phyloP scores from a whole-genome alignment of 192 early-diverging fungal species.

The Coemansia biformis region DNA sequence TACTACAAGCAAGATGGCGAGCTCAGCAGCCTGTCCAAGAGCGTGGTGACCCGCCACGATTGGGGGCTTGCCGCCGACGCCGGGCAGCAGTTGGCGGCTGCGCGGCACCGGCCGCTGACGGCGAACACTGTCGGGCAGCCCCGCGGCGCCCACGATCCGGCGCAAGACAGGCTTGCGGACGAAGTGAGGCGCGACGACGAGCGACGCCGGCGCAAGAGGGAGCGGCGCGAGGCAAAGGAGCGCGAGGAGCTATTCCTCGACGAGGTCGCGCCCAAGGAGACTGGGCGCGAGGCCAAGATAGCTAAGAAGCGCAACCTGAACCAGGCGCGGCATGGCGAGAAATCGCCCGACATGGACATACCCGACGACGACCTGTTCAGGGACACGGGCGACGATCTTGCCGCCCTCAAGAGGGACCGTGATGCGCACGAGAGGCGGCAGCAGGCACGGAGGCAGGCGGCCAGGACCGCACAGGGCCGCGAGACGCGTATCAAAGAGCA shows the following conservation, averaged over 20 bases:
- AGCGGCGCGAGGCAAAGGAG: slow-evolving; percentile 23
- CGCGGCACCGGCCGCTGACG: background rate
- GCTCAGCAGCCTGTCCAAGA: slow-evolving; percentile 57
- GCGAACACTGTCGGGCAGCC: background rate
- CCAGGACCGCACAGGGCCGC: background rate
- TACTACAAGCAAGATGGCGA: slow-evolving; percentile 53
- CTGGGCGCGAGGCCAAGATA: slow-evolving; percentile 38
- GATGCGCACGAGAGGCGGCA: slow-evolving; percentile 13
- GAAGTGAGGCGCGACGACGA: slow-evolving; percentile 32
- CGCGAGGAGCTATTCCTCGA: slow-evolving; percentile 40
- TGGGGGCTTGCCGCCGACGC: slow-evolving; percentile 65
- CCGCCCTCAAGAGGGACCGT: slow-evolving; percentile 27
- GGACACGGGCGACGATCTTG: slow-evolving; percentile 47
- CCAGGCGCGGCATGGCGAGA: slow-evolving; percentile 19
- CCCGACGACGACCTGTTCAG: slow-evolving; percentile 34
- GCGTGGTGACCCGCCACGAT: slow-evolving; percentile 63
- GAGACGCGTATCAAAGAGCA: slow-evolving; percentile 38
- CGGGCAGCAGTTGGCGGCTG: slow-evolving; percentile 3
- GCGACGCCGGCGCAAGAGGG: slow-evolving; percentile 15
- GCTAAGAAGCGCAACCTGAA: slow-evolving; percentile 31
- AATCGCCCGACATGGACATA: slow-evolving; percentile 23
- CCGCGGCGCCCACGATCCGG: background rate
- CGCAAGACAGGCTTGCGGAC: slow-evolving; percentile 8
- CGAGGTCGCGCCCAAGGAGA: slow-evolving; percentile 48
- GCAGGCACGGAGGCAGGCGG: slow-evolving; percentile 11